Evolutionary conservation across 768 basidiomycete genomes (phyloP).

Genomic region (Boletus reticuloceps): DNA sequence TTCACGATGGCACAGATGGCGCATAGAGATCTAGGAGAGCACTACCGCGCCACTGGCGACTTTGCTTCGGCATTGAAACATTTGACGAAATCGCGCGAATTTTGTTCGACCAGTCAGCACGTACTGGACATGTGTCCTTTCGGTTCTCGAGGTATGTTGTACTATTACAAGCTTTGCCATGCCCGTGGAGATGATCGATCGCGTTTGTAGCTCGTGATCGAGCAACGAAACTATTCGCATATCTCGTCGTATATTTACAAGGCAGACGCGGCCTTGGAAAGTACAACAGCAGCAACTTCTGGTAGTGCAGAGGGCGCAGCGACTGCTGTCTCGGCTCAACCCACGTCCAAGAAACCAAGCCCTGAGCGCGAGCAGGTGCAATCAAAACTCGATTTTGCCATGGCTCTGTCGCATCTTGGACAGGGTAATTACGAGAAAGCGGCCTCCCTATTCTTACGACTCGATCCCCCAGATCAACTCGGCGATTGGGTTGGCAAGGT

Average conservation of each 20-base stretch:
- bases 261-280: slow-evolving; percentile 88
- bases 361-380: slow-evolving; percentile 63
- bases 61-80: slow-evolving; percentile 70
- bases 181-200: background rate
- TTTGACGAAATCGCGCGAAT: slow-evolving; percentile 90
- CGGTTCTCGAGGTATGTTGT: slow-evolving; percentile 67
- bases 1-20: slow-evolving; percentile 60
- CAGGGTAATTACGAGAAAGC: slow-evolving; percentile 78
- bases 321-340: slow-evolving; percentile 5
- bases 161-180: background rate
- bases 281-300: slow-evolving; percentile 38
- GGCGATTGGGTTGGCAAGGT: slow-evolving; percentile 81
- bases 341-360: slow-evolving; percentile 43
- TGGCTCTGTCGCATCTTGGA: slow-evolving; percentile 72
- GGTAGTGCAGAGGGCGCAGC: slow-evolving; percentile 24
- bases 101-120: slow-evolving; percentile 86
- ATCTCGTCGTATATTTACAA: slow-evolving; percentile 93
- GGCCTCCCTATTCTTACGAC: slow-evolving; percentile 65
- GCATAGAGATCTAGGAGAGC: slow-evolving; percentile 83
- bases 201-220: slow-evolving; percentile 65
- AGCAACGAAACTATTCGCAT: slow-evolving; percentile 83
- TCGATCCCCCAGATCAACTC: slow-evolving; percentile 62
- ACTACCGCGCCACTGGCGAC: slow-evolving; percentile 73
- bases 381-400: slow-evolving; percentile 79
- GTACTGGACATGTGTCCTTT: slow-evolving; percentile 92